Conservation (phyloP, 2,329 filamentous ascomycete genomes). For the Sarocladium strictum region DNA sequence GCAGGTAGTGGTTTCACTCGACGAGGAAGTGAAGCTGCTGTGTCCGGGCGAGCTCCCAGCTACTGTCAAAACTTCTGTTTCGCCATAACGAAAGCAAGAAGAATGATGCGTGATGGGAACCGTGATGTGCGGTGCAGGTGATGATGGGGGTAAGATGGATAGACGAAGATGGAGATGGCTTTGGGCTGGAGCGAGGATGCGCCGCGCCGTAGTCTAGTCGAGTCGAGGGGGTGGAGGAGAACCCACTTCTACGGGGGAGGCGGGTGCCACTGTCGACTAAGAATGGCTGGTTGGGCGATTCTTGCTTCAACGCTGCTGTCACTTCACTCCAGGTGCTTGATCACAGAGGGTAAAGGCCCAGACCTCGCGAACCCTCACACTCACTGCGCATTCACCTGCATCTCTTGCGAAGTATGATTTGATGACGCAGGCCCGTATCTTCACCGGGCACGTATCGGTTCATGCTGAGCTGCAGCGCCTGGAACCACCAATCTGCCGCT, state of each 20-base stretch:
- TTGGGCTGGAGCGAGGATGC: neutral
- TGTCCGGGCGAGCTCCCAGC: constrained; percentile 5
- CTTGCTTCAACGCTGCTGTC: neutral
- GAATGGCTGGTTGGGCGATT: too few relatives aligned
- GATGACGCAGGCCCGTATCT: too few relatives aligned
- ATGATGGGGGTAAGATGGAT: constrained; percentile 1
- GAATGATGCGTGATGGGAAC: neutral
- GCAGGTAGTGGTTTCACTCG: neutral
- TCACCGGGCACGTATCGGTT: too few relatives aligned
- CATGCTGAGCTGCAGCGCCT: too few relatives aligned
- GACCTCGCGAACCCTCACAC: too few relatives aligned
- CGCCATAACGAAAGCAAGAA: constrained; percentile 2
- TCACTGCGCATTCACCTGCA: too few relatives aligned
- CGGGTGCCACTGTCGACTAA: neutral
- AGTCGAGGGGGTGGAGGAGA: neutral
- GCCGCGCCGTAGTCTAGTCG: neutral
- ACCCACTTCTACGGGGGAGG: neutral
- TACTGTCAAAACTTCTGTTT: constrained; percentile 5
- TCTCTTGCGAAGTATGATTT: too few relatives aligned
- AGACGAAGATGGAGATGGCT: neutral
- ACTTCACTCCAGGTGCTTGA: too few relatives aligned
- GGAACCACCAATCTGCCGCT: too few relatives aligned
- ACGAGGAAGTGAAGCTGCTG: neutral
- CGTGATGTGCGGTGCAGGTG: neutral
- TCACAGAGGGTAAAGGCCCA: too few relatives aligned